Percentiles rank a stretch among this genome's conserved stretches.
Conservation (phyloP, 139 green algal genomes). For the Gonium pectorale region DNA sequence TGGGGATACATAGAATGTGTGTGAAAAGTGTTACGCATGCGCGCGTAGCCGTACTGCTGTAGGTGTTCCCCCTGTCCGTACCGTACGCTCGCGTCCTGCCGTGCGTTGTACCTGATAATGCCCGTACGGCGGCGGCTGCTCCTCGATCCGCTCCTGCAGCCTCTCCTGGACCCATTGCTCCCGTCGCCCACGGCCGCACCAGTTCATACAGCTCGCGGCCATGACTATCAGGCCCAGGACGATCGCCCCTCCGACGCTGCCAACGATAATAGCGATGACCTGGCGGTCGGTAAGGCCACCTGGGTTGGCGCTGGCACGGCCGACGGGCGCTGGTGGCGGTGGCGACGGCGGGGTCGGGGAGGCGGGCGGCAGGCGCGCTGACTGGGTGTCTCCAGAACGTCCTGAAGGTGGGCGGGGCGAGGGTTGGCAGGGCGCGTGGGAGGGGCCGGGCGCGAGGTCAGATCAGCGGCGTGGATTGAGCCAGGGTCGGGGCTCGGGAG, state of each 20-base stretch:
- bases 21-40: too few species aligned
- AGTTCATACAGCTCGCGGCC: neutral
- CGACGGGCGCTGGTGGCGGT: neutral
- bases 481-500: too few species aligned
- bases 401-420: neutral
- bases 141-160: too few species aligned
- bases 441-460: neutral
- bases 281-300: neutral
- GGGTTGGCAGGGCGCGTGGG: neutral
- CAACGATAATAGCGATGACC: neutral
- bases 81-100: too few species aligned
- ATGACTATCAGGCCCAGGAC: neutral
- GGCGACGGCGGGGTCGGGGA: neutral
- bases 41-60: too few species aligned
- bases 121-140: too few species aligned
- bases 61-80: too few species aligned
- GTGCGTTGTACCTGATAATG: too few species aligned
- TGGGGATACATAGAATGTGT: too few species aligned
- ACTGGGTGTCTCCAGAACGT: neutral
- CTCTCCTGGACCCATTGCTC: too few species aligned
- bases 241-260: neutral
- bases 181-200: too few species aligned
- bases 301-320: neutral
- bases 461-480: neutral
- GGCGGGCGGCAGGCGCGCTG: neutral